Conservation (phyloP, 257 asterid genomes). For the Oldenlandia corymbosa region DNA sequence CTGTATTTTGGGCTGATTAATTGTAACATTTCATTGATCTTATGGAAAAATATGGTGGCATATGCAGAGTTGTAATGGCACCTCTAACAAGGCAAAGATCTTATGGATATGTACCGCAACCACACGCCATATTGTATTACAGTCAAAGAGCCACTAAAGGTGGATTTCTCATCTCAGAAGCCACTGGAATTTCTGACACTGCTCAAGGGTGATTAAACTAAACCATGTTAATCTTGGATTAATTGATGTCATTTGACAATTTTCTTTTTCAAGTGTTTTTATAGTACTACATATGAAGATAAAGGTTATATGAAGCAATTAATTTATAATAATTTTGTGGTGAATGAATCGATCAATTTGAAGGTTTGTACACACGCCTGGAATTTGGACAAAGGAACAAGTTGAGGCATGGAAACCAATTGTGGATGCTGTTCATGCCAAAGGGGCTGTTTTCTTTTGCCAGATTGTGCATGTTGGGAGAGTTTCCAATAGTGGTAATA, state of each 20-base stretch:
- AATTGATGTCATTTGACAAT: too few relatives aligned
- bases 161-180: slow-evolving; percentile 49
- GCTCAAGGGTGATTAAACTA: slow-evolving; percentile 43
- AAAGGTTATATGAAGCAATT: too few relatives aligned
- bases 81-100: slow-evolving; percentile 68
- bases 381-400: slow-evolving; percentile 33
- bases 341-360: neutral
- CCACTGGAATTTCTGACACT: slow-evolving; percentile 52
- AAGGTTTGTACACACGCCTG: slow-evolving; percentile 24
- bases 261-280: too few relatives aligned
- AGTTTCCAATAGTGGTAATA: slow-evolving; percentile 20
- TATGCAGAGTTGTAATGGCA: slow-evolving; percentile 54
- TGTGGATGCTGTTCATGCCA: slow-evolving; percentile 31
- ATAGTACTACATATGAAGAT: too few relatives aligned
- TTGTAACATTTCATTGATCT: too few relatives aligned
- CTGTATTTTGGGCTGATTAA: too few relatives aligned
- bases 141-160: slow-evolving; percentile 56
- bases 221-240: too few relatives aligned
- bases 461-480: slow-evolving; percentile 26
- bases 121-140: slow-evolving; percentile 58
- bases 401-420: slow-evolving; percentile 37
- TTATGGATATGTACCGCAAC: slow-evolving; percentile 49
- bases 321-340: too few relatives aligned
- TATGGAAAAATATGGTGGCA: neutral
- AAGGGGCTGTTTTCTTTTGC: slow-evolving; percentile 31